Percentiles rank a stretch among this genome's conserved stretches.
These are phyloP conservation scores for Candida ortonii DNA, from an alignment of 805 yeast genomes.

Conservation along the genomic window DNA sequence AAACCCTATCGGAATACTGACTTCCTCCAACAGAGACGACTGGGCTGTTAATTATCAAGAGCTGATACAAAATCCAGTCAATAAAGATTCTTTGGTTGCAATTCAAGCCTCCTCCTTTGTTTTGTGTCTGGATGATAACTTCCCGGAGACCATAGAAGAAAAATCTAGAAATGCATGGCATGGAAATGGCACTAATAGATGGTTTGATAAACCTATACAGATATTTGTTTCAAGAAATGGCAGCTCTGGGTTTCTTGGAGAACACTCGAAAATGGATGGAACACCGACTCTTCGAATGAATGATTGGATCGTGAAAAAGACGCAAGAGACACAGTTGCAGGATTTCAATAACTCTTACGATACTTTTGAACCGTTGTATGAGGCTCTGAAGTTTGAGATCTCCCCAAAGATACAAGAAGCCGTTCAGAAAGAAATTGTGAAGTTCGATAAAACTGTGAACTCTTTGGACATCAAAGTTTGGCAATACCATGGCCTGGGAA, in stretches of 20 bases:
- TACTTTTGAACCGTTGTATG: constrained; percentile 4
- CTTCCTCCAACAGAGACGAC: constrained; percentile 81
- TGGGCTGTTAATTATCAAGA: constrained; percentile 64
- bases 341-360: constrained; percentile 15
- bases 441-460: constrained; percentile 52
- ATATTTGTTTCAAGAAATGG: constrained; percentile 80
- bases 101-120: constrained; percentile 80
- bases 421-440: constrained; percentile 53
- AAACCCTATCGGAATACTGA: constrained; percentile 70
- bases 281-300: constrained; percentile 90
- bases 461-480: constrained; percentile 75
- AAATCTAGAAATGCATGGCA: constrained; percentile 88
- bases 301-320: constrained; percentile 62
- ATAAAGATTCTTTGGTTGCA: constrained; percentile 57
- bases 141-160: constrained; percentile 77
- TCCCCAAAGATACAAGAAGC: constrained; percentile 47
- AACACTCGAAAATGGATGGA: constrained; percentile 98
- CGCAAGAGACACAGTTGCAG: constrained; percentile 38
- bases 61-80: constrained; percentile 58
- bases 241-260: constrained; percentile 89
- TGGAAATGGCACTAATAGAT: constrained; percentile 91
- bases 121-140: constrained; percentile 68
- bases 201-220: constrained; percentile 88
- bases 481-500: constrained; percentile 84
- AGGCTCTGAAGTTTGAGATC: constrained; percentile 55